Base-by-base conservation (phyloP, 306 rosid genomes). In the Arachis hypogaea region DNA sequence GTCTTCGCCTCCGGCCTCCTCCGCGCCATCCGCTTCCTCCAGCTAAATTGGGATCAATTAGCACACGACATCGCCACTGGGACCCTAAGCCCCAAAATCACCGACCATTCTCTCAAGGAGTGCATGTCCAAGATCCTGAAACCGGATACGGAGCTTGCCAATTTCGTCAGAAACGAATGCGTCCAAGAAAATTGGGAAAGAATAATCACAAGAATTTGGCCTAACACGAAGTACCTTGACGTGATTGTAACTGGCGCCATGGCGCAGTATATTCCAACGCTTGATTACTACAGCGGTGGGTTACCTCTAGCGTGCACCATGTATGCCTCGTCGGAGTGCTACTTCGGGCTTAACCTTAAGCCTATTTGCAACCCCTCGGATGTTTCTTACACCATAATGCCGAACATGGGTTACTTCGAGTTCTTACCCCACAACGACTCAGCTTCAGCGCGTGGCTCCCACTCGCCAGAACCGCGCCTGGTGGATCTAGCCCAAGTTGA, bases 181-280 rank as follows among this genome's bases (percentile, higher is more conserved):
- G 51, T 59, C 0, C 78, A 55, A 0, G 89, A 81, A 54, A 81
- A 87, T 0, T 87, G 86, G 95, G 93, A 85, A 6, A 47, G 82
- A 0, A 90, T 93, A 12, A 85, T 93, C 77, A 80, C 85, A 0
- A 64, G 95, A 22, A 87, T 93, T 45, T 93, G 98, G 98, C 98
- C 98, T 0, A 93, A 93, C 77, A 85, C 97, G 0, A 90, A 85
- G 55, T 93, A 85, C 38, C 78, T 93, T 0, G 98, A 93, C 1
- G 98, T 93, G 49, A 87, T 93, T n/a, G 96, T 90, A 1, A 93
- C 97, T 0, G 98, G 98, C 3, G 97, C 98, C 18, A 93, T 93
- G 98, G 90, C 93, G 28, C 98, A 93, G 84, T 93, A 93, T 44
- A 90, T 90, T 60, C 96, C 92, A 0, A 87, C 92, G 0, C 86